Evolutionary conservation across 78 protist species (phyloP).

Genomic region (Paratrimastix pyriformis): DNA sequence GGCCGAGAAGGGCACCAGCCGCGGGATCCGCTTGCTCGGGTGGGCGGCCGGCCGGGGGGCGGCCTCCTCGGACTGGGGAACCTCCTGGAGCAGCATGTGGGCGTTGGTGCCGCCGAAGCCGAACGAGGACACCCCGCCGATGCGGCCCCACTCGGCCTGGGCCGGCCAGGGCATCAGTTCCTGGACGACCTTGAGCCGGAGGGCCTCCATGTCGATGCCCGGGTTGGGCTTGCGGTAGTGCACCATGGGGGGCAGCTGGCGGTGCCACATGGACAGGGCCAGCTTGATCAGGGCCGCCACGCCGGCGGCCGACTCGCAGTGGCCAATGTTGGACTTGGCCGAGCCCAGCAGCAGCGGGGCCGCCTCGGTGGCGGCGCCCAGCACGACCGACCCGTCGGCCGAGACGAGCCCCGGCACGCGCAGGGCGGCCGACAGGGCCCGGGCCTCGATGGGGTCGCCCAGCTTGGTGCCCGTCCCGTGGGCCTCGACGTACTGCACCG

Average conservation of each 20-base stretch:
- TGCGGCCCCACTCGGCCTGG: conserved; percentile 6
- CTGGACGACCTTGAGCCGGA: neutral
- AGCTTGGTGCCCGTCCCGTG: conserved; percentile 54
- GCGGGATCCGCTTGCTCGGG: too few species aligned
- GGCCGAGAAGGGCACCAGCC: too few species aligned
- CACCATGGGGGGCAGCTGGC: neutral
- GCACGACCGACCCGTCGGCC: too few species aligned
- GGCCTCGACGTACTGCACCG: neutral
- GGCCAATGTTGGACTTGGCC: conserved; percentile 28
- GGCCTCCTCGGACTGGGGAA: too few species aligned
- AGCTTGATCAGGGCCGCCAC: conserved; percentile 32
- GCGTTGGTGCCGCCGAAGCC: conserved; percentile 33
- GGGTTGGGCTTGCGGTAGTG: neutral
- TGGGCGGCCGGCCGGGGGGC: too few species aligned
- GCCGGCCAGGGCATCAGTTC: neutral
- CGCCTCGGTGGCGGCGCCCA: neutral
- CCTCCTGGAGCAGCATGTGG: conserved; percentile 17
- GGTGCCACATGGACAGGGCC: neutral
- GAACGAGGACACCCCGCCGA: conserved; percentile 22
- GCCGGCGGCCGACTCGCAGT: conserved; percentile 26
- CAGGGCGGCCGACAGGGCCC: conserved; percentile 19
- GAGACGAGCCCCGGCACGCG: too few species aligned
- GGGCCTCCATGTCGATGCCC: neutral
- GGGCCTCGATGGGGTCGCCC: conserved; percentile 50
- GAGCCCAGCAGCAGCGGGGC: conserved; percentile 14